A percentile compares a stretch with the other conserved stretches of the same genome.
Evolutionary conservation across 164 flowering plant genomes (phyloP).

Genomic region (Macadamia integrifolia): DNA sequence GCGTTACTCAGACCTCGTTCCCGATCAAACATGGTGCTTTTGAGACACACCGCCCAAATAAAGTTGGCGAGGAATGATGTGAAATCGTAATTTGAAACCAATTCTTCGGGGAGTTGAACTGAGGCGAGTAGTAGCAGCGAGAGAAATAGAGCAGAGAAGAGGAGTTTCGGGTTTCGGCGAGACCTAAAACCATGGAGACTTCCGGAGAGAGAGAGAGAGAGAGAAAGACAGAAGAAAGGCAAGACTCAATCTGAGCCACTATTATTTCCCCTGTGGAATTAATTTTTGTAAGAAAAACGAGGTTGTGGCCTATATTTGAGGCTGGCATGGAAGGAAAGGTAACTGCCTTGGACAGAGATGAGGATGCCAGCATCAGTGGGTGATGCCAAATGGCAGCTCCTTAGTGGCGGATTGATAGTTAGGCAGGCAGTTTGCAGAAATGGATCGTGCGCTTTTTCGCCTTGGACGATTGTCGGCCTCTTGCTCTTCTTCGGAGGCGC

Average conservation of each 20-base stretch:
- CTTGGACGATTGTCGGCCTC: too few relatives aligned
- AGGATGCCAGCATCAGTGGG: background rate
- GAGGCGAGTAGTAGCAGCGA: background rate
- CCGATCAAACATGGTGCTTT: too few relatives aligned
- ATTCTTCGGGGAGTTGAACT: background rate
- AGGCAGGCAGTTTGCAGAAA: too few relatives aligned
- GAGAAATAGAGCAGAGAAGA: background rate
- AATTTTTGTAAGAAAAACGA: slow-evolving; percentile 12
- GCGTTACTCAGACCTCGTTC: too few relatives aligned
- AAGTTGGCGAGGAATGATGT: too few relatives aligned
- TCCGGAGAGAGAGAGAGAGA: background rate
- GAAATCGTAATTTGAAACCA: too few relatives aligned
- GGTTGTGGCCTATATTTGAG: slow-evolving; percentile 25
- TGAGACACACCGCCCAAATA: too few relatives aligned
- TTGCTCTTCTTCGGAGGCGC: too few relatives aligned
- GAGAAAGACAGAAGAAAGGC: background rate
- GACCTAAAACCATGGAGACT: background rate
- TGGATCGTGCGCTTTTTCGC: too few relatives aligned
- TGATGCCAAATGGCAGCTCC: slow-evolving; percentile 25
- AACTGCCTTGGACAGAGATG: background rate
- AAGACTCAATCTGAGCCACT: slow-evolving; percentile 56
- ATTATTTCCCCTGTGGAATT: slow-evolving; percentile 23
- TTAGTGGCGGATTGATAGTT: slow-evolving; percentile 18
- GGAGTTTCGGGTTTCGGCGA: too few relatives aligned
- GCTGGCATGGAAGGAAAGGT: slow-evolving; percentile 23